Percentiles rank a stretch among this genome's conserved stretches.
These are phyloP conservation scores for Dactylellina haptotyla DNA, from an alignment of 2,329 filamentous ascomycete species.

Conservation along the genomic window DNA sequence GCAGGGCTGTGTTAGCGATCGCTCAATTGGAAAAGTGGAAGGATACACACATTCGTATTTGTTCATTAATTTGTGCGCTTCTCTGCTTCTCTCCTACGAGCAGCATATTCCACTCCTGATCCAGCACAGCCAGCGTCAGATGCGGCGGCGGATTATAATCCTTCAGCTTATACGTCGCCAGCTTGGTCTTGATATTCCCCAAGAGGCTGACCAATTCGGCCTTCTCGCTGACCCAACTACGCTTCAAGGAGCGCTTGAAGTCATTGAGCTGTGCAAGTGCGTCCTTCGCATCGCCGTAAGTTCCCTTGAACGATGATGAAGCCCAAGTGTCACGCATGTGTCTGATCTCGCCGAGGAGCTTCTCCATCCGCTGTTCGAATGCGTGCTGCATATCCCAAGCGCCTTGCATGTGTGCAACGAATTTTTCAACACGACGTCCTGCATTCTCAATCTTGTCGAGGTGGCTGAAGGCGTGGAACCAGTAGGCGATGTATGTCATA, in stretches of 20 bases:
- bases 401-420: constrained; percentile 97
- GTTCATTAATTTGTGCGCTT: constrained; percentile 96
- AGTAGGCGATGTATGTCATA: constrained; percentile 99
- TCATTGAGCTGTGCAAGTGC: constrained; percentile 82
- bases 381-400: constrained; percentile 99
- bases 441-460: constrained; percentile 99
- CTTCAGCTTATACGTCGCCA: constrained; percentile 90
- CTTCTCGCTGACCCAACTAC: constrained; percentile 97
- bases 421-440: constrained; percentile 94
- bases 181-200: constrained; percentile 98
- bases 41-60: constrained; percentile 79
- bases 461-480: constrained; percentile 99
- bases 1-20: constrained; percentile 56
- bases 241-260: constrained; percentile 92
- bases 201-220: constrained; percentile 87
- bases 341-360: constrained; percentile 77
- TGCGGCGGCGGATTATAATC: constrained; percentile 90
- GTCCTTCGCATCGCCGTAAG: constrained; percentile 89
- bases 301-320: constrained; percentile 83
- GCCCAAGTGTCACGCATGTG: constrained; percentile 81
- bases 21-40: neutral
- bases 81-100: constrained; percentile 86
- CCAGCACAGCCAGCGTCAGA: constrained; percentile 81
- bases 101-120: constrained; percentile 81
- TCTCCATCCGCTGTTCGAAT: constrained; percentile 90